These are phyloP conservation scores for Quercus aquifolioides DNA, from an alignment of 306 rosid species.

Conservation along the genomic window DNA sequence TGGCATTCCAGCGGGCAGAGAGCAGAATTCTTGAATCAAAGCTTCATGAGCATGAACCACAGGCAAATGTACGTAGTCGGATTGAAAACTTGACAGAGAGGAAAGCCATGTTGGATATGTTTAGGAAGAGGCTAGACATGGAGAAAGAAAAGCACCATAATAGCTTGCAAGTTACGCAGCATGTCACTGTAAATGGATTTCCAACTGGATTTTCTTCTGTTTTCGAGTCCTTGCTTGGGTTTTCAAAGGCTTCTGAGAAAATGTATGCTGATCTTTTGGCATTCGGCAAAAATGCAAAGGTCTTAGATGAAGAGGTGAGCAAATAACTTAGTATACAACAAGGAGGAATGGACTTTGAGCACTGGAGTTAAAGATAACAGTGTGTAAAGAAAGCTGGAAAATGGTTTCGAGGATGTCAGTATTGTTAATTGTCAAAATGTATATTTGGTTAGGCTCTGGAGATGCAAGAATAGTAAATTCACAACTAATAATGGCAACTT, in stretches of 20 bases:
- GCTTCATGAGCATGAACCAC: slow-evolving; percentile 36
- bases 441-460: too few species aligned
- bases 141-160: slow-evolving; percentile 77
- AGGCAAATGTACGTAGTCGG: slow-evolving; percentile 27
- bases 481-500: too few species aligned
- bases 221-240: slow-evolving; percentile 68
- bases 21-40: slow-evolving; percentile 57
- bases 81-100: slow-evolving; percentile 51
- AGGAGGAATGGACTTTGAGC: too few species aligned
- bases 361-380: too few species aligned
- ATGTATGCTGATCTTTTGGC: slow-evolving; percentile 67
- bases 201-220: slow-evolving; percentile 74
- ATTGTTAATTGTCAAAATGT: too few species aligned
- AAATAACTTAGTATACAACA: too few species aligned
- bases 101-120: slow-evolving; percentile 58
- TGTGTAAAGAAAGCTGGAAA: too few species aligned
- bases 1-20: slow-evolving; percentile 49
- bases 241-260: slow-evolving; percentile 68
- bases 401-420: too few species aligned
- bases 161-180: slow-evolving; percentile 65
- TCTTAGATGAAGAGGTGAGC: not conserved
- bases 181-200: slow-evolving; percentile 60
- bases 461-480: too few species aligned
- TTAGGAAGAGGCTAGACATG: slow-evolving; percentile 50
- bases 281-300: slow-evolving; percentile 45